phyloP scores from a whole-genome alignment of 2,329 filamentous ascomycete genomes.

The Colletotrichum sp. region DNA sequence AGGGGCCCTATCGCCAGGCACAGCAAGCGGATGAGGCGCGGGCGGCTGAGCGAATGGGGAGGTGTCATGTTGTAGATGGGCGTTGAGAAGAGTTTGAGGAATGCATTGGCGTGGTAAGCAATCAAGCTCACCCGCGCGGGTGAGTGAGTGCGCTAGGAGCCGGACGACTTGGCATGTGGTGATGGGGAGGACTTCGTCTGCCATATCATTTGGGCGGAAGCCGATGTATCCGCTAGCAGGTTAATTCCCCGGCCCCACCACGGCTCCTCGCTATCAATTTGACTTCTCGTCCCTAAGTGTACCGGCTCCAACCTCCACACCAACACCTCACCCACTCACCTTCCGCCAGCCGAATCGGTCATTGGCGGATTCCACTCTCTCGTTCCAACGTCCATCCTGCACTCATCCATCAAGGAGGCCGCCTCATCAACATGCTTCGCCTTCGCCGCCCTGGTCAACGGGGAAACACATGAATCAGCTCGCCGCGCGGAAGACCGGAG shows the following conservation, averaged over 20 bases:
- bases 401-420: neutral
- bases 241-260: neutral
- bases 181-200: neutral
- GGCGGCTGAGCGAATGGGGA: neutral
- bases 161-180: neutral
- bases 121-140: constrained; percentile 6
- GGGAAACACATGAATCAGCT: constrained; percentile 2
- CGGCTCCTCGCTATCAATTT: neutral
- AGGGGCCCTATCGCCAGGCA: neutral
- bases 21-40: neutral
- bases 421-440: neutral
- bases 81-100: neutral
- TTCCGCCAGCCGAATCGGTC: neutral
- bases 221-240: neutral
- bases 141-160: neutral
- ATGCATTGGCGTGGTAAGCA: neutral
- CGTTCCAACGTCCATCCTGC: constrained; percentile 7
- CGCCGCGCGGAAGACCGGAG: constrained; percentile 1
- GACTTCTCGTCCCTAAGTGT: neutral
- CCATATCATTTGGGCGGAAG: fast-evolving
- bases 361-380: neutral
- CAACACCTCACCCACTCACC: neutral
- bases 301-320: neutral
- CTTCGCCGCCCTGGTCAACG: neutral
- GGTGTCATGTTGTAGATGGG: neutral